Conservation (phyloP, 1,139 yeast species). For the Sugiyamaella xylanicola region DNA sequence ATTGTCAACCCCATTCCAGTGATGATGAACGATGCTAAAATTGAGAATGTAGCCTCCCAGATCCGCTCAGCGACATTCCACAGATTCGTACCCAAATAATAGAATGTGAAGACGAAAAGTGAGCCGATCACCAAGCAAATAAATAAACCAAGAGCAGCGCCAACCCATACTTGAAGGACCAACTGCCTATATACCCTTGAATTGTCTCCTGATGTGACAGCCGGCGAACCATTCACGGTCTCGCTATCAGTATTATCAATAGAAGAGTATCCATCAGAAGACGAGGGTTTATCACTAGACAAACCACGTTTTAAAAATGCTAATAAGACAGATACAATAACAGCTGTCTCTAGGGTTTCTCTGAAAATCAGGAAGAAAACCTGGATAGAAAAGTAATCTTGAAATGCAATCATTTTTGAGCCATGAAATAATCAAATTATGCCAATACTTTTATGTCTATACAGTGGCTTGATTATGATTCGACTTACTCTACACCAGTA, state of each 20-base stretch:
- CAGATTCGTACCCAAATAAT: constrained; percentile 73
- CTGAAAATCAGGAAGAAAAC: constrained; percentile 86
- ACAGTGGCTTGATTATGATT: no score
- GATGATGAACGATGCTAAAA: constrained; percentile 77
- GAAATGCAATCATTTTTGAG: constrained; percentile 38
- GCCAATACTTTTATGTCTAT: no score
- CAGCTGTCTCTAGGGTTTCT: constrained; percentile 86
- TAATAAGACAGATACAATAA: constrained; percentile 78
- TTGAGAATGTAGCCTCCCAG: constrained; percentile 90
- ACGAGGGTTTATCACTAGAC: constrained; percentile 29
- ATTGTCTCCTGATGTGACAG: constrained; percentile 1
- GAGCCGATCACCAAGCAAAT: constrained; percentile 79
- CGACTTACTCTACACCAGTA: no score
- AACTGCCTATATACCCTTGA: constrained; percentile 53
- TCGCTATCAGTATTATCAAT: neutral
- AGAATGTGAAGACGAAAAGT: constrained; percentile 72
- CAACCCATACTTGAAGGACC: constrained; percentile 78
- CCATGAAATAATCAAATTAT: no score
- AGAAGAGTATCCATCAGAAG: constrained; percentile 11
- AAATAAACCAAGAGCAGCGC: constrained; percentile 69
- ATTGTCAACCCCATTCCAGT: constrained; percentile 89
- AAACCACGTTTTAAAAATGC: constrained; percentile 74
- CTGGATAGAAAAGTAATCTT: constrained; percentile 66
- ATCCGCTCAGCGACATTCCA: constrained; percentile 83
- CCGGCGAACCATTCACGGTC: neutral